A percentile compares a stretch with the other conserved stretches of the same genome.
Evolutionary conservation across 108 stramenopile genomes (phyloP).

Genomic region (Stephanodiscus triporus): DNA sequence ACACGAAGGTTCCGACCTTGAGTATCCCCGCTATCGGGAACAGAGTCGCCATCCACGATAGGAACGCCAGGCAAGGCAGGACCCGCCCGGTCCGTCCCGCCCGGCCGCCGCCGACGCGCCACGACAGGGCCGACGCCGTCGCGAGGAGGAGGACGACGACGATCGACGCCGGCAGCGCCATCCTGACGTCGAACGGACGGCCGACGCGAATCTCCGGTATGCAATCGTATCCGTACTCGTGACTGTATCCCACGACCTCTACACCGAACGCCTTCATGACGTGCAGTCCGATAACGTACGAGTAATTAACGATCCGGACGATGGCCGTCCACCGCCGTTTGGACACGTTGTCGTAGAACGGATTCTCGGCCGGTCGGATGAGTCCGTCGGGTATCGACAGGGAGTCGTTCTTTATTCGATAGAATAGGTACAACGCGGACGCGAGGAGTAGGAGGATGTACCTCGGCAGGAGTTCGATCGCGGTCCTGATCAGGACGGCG

Average conservation of each 20-base stretch:
- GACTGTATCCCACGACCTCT: slow-evolving; percentile 77
- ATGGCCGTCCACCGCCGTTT: slow-evolving; percentile 11
- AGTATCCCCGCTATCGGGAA: slow-evolving; percentile 81
- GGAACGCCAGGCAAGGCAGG: slow-evolving; percentile 56
- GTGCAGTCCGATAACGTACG: slow-evolving; percentile 69
- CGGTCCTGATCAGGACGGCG: slow-evolving; percentile 2
- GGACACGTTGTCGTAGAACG: slow-evolving; percentile 56
- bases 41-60: slow-evolving; percentile 72
- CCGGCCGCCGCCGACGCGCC: slow-evolving; percentile 15
- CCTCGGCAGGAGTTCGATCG: slow-evolving; percentile 48
- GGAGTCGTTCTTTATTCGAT: slow-evolving; percentile 56
- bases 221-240: slow-evolving; percentile 87
- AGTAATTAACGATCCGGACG: slow-evolving; percentile 55
- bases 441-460: slow-evolving; percentile 50
- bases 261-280: slow-evolving; percentile 56
- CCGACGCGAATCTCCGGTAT: slow-evolving; percentile 50
- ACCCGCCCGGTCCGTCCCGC: slow-evolving; percentile 35
- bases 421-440: slow-evolving; percentile 48
- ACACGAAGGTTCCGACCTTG: slow-evolving; percentile 86
- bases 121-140: slow-evolving; percentile 31
- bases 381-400: slow-evolving; percentile 77
- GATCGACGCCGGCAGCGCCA: slow-evolving; percentile 49
- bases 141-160: slow-evolving; percentile 19
- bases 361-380: slow-evolving; percentile 87
- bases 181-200: slow-evolving; percentile 61